Evolutionary conservation across 345 rosid species (phyloP).

Genomic region (Cardamine occulta): DNA sequence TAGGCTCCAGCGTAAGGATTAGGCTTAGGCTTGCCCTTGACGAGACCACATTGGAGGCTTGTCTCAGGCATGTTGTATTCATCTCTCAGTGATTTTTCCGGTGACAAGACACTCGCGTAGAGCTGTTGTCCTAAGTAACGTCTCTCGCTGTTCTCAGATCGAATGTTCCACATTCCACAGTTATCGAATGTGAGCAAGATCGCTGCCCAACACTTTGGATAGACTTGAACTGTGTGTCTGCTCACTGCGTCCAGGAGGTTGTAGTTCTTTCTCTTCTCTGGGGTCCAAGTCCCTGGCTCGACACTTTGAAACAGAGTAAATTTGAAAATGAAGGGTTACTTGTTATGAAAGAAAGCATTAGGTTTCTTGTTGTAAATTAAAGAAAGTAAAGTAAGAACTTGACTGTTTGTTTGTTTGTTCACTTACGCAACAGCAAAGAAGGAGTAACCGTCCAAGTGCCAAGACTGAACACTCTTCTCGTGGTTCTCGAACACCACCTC

Average conservation of each 20-base stretch:
- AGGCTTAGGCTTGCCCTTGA: slow-evolving; percentile 58
- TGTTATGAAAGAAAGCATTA: not conserved
- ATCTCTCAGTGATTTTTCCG: slow-evolving; percentile 73
- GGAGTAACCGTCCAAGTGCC: slow-evolving; percentile 72
- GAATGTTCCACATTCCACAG: slow-evolving; percentile 91
- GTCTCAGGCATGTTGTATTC: slow-evolving; percentile 82
- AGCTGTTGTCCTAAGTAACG: slow-evolving; percentile 77
- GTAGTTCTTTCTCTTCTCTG: slow-evolving; percentile 79
- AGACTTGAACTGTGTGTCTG: slow-evolving; percentile 80
- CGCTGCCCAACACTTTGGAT: slow-evolving; percentile 91
- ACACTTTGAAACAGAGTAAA: slow-evolving; percentile 46
- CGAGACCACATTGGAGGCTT: slow-evolving; percentile 61
- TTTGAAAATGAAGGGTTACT: not conserved
- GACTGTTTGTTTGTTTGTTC: not conserved
- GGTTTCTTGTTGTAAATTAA: not conserved
- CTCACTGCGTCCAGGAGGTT: slow-evolving; percentile 82
- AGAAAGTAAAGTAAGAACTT: not conserved
- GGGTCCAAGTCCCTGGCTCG: slow-evolving; percentile 84
- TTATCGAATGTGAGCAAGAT: slow-evolving; percentile 79
- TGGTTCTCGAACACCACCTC: slow-evolving; percentile 85
- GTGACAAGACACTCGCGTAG: slow-evolving; percentile 70
- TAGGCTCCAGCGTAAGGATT: slow-evolving; percentile 59
- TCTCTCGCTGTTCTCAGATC: slow-evolving; percentile 71
- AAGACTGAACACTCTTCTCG: slow-evolving; percentile 72
- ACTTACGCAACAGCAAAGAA: slow-evolving; percentile 88